Evolutionary conservation across 306 rosid species (phyloP).

Genomic region (Erythrophleum fordii): DNA sequence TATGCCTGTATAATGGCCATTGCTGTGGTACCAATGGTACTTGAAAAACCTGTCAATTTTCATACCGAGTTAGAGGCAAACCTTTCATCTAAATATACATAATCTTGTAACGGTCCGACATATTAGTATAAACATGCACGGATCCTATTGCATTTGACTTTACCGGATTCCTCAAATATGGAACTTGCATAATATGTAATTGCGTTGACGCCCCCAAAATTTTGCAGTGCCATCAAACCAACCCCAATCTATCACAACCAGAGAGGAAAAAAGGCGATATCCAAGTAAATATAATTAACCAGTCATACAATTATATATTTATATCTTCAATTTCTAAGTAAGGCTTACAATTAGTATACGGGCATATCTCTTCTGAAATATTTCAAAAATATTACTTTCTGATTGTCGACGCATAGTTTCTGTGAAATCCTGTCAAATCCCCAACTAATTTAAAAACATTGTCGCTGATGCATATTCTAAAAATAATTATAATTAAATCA

Average conservation of each 20-base stretch:
- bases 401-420: not conserved
- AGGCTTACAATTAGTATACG: conserved; percentile 31
- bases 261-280: not conserved
- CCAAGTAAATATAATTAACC: not conserved
- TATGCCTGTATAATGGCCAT: conserved; percentile 21
- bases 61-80: not conserved
- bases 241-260: conserved; percentile 30
- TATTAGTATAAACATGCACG: not conserved
- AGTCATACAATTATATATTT: not conserved
- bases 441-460: not conserved
- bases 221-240: conserved; percentile 27
- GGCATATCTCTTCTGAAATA: conserved; percentile 44
- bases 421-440: not conserved
- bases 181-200: conserved; percentile 15
- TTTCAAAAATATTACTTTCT: conserved; percentile 4
- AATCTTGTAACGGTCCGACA: not conserved
- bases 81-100: not conserved
- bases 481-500: not conserved
- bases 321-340: not conserved
- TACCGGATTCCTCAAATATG: conserved; percentile 36
- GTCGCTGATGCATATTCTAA: too few relatives aligned
- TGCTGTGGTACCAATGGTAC: conserved; percentile 10
- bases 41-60: conserved; percentile 29
- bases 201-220: conserved; percentile 19
- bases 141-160: not conserved